A percentile compares a stretch with the other conserved stretches of the same genome.
Conservation (phyloP, 1,284 basidiomycete species). For the Anthracocystis panici-leucophaei region DNA sequence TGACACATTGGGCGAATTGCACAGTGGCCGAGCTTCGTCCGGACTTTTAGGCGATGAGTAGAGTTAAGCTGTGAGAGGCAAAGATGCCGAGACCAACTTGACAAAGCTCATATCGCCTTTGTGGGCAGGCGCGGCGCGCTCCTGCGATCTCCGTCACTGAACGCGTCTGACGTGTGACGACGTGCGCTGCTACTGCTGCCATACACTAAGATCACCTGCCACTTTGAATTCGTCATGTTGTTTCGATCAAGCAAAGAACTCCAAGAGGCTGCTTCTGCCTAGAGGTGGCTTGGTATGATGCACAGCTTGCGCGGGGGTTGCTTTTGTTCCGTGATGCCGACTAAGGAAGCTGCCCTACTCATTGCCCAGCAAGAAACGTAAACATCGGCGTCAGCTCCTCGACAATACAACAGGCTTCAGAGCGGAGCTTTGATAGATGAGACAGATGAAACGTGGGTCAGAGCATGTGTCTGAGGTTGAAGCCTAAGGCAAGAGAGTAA, state of each 20-base stretch:
- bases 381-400: background rate
- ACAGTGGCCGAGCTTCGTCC: background rate
- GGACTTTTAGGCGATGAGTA: background rate
- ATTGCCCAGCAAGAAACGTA: background rate
- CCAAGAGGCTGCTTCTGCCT: background rate
- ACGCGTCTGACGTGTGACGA: constrained; percentile 7
- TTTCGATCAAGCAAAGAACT: background rate
- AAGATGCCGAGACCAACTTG: background rate
- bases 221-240: background rate
- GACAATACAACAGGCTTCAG: background rate
- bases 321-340: background rate
- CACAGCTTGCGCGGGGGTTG: background rate
- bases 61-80: background rate
- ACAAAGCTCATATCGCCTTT: background rate
- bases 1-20: no score
- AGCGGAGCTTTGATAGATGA: background rate
- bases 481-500: background rate
- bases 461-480: constrained; percentile 3
- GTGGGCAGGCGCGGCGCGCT: background rate
- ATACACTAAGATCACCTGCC: no score
- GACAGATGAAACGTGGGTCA: background rate
- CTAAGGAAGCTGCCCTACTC: background rate
- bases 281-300: no score
- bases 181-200: no score
- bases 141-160: background rate